Evolutionary conservation across 2,329 filamentous ascomycete species (phyloP).

Genomic region (Paecilomyces sp.): DNA sequence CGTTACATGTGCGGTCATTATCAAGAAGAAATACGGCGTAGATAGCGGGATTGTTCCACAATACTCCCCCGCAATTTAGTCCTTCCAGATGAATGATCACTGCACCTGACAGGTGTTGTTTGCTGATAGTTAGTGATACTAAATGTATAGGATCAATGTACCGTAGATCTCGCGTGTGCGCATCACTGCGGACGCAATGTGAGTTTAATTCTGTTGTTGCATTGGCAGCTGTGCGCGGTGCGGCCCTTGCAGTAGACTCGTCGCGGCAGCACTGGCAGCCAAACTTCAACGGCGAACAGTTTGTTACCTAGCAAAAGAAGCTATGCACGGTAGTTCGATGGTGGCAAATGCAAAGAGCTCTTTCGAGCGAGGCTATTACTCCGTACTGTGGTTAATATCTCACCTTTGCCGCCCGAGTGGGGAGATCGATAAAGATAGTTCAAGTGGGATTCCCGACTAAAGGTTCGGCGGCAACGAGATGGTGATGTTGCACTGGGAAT

Average conservation of each 20-base stretch:
- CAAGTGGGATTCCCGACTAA: neutral
- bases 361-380: neutral
- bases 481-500: neutral
- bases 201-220: neutral
- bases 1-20: neutral
- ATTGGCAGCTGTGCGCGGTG: neutral
- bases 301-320: neutral
- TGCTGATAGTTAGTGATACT: neutral
- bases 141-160: neutral
- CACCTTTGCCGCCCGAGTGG: neutral
- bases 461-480: neutral
- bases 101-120: neutral
- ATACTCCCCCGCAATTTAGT: neutral
- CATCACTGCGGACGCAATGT: neutral
- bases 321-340: neutral
- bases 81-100: neutral
- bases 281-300: neutral
- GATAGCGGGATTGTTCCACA: neutral
- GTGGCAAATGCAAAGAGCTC: neutral
- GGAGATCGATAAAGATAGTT: neutral
- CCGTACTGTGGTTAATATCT: neutral
- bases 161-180: neutral
- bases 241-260: neutral
- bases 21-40: too few relatives aligned
- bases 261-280: neutral